These are phyloP conservation scores for Vanrija sp. DNA, from an alignment of 1,284 basidiomycete species.

Conservation along the genomic window DNA sequence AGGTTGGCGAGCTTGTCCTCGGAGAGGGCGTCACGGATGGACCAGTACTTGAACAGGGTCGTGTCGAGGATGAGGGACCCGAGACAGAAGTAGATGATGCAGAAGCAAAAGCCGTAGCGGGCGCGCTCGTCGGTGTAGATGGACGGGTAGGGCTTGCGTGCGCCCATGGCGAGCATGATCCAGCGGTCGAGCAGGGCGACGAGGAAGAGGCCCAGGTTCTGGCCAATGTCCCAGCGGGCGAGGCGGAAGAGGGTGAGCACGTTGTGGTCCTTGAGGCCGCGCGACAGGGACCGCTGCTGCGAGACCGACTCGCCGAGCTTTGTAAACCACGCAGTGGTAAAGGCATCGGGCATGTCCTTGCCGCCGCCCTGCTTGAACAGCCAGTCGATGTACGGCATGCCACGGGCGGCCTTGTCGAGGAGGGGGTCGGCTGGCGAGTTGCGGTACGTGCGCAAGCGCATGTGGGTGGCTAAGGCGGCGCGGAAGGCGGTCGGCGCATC, in stretches of 20 bases:
- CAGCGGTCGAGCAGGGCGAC: constrained; percentile 16
- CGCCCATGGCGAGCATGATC: constrained; percentile 10
- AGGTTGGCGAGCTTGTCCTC: constrained; percentile 7
- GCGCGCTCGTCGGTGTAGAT: constrained; percentile 7
- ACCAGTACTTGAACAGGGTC: constrained; percentile 12
- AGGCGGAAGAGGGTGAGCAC: constrained; percentile 9
- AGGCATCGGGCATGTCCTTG: constrained; percentile 1
- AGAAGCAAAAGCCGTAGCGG: constrained; percentile 14
- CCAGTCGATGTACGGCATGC: constrained; percentile 6
- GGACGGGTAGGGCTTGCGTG: constrained; percentile 3
- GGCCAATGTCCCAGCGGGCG: constrained; percentile 4
- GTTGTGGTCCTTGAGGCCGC: constrained; percentile 14
- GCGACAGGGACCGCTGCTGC: constrained; percentile 5
- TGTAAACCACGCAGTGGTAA: constrained; percentile 9
- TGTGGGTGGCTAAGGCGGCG: neutral
- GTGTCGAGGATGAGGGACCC: constrained; percentile 9
- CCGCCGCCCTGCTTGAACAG: constrained; percentile 6
- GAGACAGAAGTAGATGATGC: constrained; percentile 14
- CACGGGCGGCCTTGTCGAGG: constrained; percentile 4
- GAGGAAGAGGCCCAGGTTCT: constrained; percentile 11
- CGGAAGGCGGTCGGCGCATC: neutral
- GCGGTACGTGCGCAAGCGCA: neutral
- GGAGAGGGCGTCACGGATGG: constrained; percentile 9
- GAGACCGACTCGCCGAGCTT: constrained; percentile 4
- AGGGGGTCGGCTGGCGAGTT: neutral